A percentile compares a stretch with the other conserved stretches of the same genome.
Conservation (phyloP, 257 asterid genomes). For the Coffea canephora region DNA sequence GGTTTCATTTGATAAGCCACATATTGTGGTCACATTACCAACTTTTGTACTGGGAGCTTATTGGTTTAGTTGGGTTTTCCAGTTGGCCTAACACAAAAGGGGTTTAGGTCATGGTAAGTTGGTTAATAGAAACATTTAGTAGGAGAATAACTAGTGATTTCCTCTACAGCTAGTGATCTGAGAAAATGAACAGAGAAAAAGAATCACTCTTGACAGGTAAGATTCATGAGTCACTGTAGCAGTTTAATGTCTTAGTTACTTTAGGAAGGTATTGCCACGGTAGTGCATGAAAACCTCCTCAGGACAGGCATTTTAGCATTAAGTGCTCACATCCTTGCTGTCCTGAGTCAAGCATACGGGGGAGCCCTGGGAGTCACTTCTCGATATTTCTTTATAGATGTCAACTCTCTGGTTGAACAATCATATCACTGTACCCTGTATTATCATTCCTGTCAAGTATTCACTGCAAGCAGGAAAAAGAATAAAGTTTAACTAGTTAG, state of each 20-base stretch:
- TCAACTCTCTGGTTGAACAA: too few relatives aligned
- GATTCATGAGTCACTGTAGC: neutral
- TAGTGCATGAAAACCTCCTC: neutral
- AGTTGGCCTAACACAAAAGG: neutral
- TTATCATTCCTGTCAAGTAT: too few relatives aligned
- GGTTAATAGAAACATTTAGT: neutral
- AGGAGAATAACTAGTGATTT: neutral
- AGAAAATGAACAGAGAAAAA: neutral
- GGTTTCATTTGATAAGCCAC: neutral
- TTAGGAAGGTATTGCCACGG: too few relatives aligned
- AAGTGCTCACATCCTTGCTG: neutral
- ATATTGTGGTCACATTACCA: neutral
- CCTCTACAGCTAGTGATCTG: neutral
- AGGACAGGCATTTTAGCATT: neutral
- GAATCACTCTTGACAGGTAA: neutral
- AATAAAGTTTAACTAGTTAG: neutral
- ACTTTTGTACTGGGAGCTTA: neutral
- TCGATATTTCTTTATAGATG: too few relatives aligned
- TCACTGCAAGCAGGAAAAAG: too few relatives aligned
- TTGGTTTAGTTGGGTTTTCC: neutral
- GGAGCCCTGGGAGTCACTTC: neutral
- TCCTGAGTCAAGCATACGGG: neutral
- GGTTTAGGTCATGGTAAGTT: neutral
- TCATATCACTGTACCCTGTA: too few relatives aligned
- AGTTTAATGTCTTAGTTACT: neutral